Conservation (phyloP, 768 basidiomycete genomes). For the Trametes sanguinea region DNA sequence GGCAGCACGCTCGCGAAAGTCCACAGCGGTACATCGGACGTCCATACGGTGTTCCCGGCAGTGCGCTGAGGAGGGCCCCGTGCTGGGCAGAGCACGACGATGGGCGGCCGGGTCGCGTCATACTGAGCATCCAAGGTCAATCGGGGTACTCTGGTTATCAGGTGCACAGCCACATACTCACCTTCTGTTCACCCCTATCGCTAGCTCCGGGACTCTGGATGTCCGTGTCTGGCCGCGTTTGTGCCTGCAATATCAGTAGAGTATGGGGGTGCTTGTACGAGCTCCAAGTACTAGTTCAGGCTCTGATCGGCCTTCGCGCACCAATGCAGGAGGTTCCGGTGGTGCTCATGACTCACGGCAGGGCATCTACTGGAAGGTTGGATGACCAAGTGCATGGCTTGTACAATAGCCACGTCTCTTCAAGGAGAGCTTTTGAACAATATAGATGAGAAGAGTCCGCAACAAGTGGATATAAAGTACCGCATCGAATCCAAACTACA, state of each 20-base stretch:
- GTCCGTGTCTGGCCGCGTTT: background rate
- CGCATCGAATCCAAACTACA: conserved; percentile 10
- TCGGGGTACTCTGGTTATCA: background rate
- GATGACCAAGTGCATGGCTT: background rate
- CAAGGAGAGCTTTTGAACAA: background rate
- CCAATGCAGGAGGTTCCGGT: no score
- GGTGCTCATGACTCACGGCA: no score
- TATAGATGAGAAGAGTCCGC: background rate
- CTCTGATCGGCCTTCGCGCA: no score
- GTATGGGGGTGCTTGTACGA: no score
- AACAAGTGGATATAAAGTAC: conserved; percentile 15
- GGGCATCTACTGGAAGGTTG: background rate
- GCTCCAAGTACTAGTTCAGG: no score
- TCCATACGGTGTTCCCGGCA: background rate
- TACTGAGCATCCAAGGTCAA: background rate
- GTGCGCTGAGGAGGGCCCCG: background rate
- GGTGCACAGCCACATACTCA: background rate
- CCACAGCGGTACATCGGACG: background rate
- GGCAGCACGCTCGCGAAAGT: conserved; percentile 5
- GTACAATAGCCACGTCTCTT: no score
- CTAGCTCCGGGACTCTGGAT: background rate
- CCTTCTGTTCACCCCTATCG: background rate
- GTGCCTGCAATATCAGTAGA: background rate
- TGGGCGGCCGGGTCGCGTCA: conserved; percentile 5
- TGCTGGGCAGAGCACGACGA: conserved; percentile 8